phyloP scores from a whole-genome alignment of 192 early-diverging fungal genomes.

The Podila epigama region DNA sequence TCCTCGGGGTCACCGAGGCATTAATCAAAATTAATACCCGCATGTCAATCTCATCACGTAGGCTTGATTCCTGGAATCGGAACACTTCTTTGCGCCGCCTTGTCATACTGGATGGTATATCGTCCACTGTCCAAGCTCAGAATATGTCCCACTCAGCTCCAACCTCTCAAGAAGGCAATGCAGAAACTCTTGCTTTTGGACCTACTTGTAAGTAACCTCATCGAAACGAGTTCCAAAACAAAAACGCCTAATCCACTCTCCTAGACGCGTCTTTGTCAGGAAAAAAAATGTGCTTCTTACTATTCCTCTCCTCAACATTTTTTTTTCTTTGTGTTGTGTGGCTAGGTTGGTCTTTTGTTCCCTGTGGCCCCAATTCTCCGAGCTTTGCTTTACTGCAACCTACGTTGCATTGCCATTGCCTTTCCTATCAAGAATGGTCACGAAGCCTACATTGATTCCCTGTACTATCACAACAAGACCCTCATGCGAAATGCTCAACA shows the following conservation, averaged over 20 bases:
- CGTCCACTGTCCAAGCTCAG: constrained; percentile 7
- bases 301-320: not conserved
- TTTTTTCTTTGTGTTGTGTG: not conserved
- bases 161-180: not conserved
- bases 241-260: not conserved
- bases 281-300: not conserved
- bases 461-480: not conserved
- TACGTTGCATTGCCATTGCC: constrained; percentile 1
- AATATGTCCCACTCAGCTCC: not conserved
- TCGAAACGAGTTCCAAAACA: no score
- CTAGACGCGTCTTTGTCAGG: not conserved
- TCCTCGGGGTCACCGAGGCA: no score
- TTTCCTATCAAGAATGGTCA: not conserved
- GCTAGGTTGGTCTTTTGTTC: constrained; percentile 10
- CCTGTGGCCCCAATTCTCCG: constrained; percentile 13
- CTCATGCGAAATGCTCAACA: not conserved
- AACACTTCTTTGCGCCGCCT: not conserved
- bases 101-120: constrained; percentile 17
- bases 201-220: constrained; percentile 6
- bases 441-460: not conserved
- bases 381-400: constrained; percentile 8
- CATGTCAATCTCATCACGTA: no score
- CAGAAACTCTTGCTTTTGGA: not conserved
- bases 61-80: constrained; percentile 23
- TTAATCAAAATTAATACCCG: no score